Percentiles rank a stretch among this genome's conserved stretches.
Conservation (phyloP, 495 filamentous ascomycete species). For the Xylaria castorea region DNA sequence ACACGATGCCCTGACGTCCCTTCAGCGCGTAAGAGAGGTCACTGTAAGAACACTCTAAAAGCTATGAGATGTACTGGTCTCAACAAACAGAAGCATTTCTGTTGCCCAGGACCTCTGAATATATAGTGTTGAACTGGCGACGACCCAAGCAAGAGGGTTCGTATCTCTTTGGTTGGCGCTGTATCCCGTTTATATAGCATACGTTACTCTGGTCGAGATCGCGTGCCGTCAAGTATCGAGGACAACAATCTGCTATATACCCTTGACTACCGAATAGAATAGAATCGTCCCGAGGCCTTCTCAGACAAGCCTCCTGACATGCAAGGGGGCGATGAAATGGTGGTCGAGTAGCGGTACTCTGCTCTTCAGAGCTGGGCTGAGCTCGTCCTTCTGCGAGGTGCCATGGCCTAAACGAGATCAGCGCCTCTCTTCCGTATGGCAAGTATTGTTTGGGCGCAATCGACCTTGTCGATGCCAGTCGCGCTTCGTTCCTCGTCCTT, state of each 20-base stretch:
- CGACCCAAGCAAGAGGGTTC: not conserved
- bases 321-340: not conserved
- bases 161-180: not conserved
- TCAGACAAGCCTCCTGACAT: not conserved
- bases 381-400: not conserved
- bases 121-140: not conserved
- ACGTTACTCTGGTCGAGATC: not conserved
- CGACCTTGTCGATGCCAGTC: constrained; percentile 39
- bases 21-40: too few relatives aligned
- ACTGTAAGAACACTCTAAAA: too few relatives aligned
- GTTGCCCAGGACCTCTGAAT: too few relatives aligned
- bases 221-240: not conserved
- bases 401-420: constrained; percentile 30
- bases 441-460: constrained; percentile 39
- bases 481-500: constrained; percentile 37
- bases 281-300: not conserved
- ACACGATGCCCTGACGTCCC: too few relatives aligned
- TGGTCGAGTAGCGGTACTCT: not conserved
- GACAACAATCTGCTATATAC: not conserved
- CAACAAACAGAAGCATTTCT: too few relatives aligned
- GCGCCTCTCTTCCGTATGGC: constrained; percentile 35
- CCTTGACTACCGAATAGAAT: not conserved
- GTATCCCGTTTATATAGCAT: not conserved
- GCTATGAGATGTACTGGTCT: too few relatives aligned
- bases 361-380: not conserved